Evolutionary conservation across 441 rosid species (phyloP), one percentile per base, ranked within the genome.

Genomic region (Macaranga tanarius): DNA sequence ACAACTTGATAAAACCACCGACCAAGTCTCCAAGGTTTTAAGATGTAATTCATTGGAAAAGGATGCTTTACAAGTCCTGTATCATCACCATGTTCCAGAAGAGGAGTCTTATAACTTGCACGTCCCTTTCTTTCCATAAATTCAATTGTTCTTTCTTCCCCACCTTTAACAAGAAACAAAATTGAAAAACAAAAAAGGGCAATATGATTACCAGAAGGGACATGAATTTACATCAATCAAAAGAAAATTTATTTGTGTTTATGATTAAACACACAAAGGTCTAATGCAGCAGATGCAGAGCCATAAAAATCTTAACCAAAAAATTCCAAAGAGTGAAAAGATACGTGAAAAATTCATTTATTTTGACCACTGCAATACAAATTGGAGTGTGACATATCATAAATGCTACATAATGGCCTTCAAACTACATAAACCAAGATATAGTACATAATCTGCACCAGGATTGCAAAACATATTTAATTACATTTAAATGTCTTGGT

Each of bases 1-100:
- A 93, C 86, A 80, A 93, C 95, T 83, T 83, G 98, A 85, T 93
- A 96, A 78, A 96, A 89, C 97, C 98, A 87, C 76, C 70, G 92
- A 79, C 98, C 93, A 75, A 92, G 99, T 84, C 86, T 86, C 99
- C 99, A 96, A 6, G 98, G 97, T 79, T 86, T 90, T 45, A 93
- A 69, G 81, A 96, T 10, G 48, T 75, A 81, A 73, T 96, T 96
- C 92, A 96, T 87, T 38, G 99, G 99, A 78, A 96, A 96, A 75
- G 91, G 97, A 73, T 96, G 99, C 79, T 84, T 85, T 56, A 93
- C 84, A 52, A 68, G 80, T 81, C 96, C 96, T 58, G 76, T 85
- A 15, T 92, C 97, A 74, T 80, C 79, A 80, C 74, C 77, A 59
- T 79, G 85, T 68, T 85, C 98, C 73, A 96, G 75, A 51, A 96